Base-by-base conservation (phyloP, 192 early-diverging fungal species). In the Fimicolochytrium jonesii region DNA sequence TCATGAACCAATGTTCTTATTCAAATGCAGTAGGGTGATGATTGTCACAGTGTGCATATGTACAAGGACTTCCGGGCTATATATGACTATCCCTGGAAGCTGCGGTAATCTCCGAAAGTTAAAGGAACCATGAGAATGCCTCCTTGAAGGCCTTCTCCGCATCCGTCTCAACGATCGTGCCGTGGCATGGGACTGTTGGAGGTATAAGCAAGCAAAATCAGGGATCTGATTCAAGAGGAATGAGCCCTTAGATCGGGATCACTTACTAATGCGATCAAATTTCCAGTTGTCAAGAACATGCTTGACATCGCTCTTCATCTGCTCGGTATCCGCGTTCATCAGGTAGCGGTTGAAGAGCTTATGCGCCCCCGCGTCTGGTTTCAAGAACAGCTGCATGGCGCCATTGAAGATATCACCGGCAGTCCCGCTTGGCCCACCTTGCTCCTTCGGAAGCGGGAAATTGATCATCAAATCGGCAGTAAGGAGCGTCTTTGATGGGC, bases 391-490 rank as follows among this genome's bases (percentile, higher is more conserved):
- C 30, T 61, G 33, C 5, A 51, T 36, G 0, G 25, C 6, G 7
- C 46, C 28, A n/a, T 29, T 23, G 3, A 61, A n/a, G 32, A 50
- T n/a, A n/a, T n/a, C n/a, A n/a, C n/a, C n/a, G n/a, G n/a, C n/a
- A n/a, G n/a, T n/a, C n/a, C n/a, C n/a, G n/a, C n/a, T n/a, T n/a
- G 22, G 30, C 45, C 45, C 30, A 61, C 48, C 17, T 23, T 50
- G 18, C 29, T 66, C 55, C 15, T 66, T 44, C 1, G 42, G 33
- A 10, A 56, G 55, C 17, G 64, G 64, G 30, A 66, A 7, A 36
- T 66, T 66, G 56, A 66, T 48, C 17, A 58, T 15, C 32, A 66
- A 33, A 26, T 66, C 64, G 20, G 43, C 64, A 0, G 17, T 22
- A 29, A 66, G n/a, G 6, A 66, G 41, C 23, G 53, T 58, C 7